Conservation (phyloP, 2,329 filamentous ascomycete species). For the Colletotrichum shisoi region DNA sequence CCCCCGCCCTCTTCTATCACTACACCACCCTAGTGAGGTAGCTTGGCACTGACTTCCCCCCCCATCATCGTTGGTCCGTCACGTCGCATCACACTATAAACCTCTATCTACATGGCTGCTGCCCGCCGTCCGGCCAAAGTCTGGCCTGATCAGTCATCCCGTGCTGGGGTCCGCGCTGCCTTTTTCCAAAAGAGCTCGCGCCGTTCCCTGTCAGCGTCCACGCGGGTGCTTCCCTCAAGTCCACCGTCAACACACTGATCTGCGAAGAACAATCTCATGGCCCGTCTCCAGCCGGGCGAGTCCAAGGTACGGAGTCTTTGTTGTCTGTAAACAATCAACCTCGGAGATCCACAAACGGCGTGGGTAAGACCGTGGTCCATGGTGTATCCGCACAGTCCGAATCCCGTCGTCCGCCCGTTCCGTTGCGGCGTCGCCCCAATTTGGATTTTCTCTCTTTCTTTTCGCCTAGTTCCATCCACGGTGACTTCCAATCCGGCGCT, state of each 20-base stretch:
- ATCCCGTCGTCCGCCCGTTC: constrained; percentile 25
- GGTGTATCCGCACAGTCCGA: constrained; percentile 20
- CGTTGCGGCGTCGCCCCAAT: constrained; percentile 12
- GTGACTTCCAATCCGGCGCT: constrained; percentile 9
- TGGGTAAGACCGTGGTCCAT: constrained; percentile 4
- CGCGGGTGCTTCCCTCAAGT: not conserved
- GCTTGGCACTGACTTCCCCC: too few relatives aligned
- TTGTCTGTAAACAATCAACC: constrained; percentile 5
- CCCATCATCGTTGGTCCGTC: not conserved
- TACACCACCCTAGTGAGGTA: not conserved
- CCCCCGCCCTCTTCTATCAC: constrained; percentile 8
- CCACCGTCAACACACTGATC: constrained; percentile 14
- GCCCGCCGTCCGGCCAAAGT: not conserved
- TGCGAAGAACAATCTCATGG: constrained; percentile 25
- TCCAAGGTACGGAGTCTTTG: not conserved
- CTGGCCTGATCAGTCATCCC: constrained; percentile 23
- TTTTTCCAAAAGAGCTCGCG: not conserved
- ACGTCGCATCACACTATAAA: too few relatives aligned
- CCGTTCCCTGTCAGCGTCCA: constrained; percentile 26
- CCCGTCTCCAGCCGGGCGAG: not conserved
- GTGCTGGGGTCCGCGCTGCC: not conserved
- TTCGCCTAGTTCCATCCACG: not conserved
- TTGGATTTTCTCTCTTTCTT: not conserved
- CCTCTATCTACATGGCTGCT: not conserved
- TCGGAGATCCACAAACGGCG: constrained; percentile 1